Evolutionary conservation across 805 yeast genomes (phyloP).

Genomic region (Barnettozyma pratensis): DNA sequence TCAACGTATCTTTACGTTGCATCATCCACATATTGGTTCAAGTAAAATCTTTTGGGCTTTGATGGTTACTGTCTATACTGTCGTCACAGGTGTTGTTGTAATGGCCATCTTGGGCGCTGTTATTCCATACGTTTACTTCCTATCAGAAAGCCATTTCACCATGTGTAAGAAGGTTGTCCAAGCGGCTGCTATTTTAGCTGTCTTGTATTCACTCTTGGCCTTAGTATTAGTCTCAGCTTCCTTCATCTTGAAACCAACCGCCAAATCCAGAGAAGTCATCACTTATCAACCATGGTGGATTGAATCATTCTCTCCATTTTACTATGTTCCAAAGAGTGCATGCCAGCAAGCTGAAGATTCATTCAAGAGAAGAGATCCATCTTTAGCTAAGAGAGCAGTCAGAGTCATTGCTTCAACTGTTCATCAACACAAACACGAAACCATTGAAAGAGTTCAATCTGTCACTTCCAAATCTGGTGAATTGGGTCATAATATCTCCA

Average conservation of each 20-base stretch:
- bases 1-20: conserved; percentile 71
- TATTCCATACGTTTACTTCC: conserved; percentile 53
- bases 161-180: conserved; percentile 52
- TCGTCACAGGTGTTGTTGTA: conserved; percentile 54
- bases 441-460: conserved; percentile 23
- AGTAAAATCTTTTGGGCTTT: conserved; percentile 41
- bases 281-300: conserved; percentile 80
- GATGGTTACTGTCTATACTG: conserved; percentile 45
- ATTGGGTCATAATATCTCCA: conserved; percentile 47
- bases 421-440: conserved; percentile 31
- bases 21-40: conserved; percentile 68
- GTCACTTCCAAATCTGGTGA: conserved; percentile 29
- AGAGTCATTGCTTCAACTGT: conserved; percentile 57
- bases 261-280: conserved; percentile 42
- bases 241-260: conserved; percentile 50
- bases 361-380: conserved; percentile 41
- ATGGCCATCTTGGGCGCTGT: conserved; percentile 65
- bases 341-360: conserved; percentile 42
- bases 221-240: conserved; percentile 41
- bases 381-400: conserved; percentile 19
- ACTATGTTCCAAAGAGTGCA: conserved; percentile 54
- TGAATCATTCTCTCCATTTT: conserved; percentile 51
- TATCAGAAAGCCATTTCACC: conserved; percentile 38
- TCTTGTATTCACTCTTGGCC: conserved; percentile 48
- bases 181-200: conserved; percentile 43